phyloP scores from a whole-genome alignment of 805 yeast genomes.

The Schwanniomyces sp. region DNA sequence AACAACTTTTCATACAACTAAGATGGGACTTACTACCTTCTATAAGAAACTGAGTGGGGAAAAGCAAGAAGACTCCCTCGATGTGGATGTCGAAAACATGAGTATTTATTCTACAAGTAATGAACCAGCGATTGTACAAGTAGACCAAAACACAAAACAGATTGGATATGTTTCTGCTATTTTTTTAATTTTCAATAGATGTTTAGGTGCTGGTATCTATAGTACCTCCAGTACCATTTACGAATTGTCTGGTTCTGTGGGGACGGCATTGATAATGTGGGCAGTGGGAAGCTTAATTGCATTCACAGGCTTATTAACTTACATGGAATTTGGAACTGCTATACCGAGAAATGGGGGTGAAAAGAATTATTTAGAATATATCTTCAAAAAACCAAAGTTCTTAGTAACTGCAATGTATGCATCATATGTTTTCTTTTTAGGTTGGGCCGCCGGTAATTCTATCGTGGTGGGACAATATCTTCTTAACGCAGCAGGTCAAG shows the following conservation, averaged over 20 bases:
- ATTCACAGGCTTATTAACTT: conserved; percentile 53
- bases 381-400: conserved; percentile 67
- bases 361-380: conserved; percentile 74
- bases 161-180: conserved; percentile 47
- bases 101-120: background rate
- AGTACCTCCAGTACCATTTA: conserved; percentile 66
- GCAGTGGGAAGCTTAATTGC: conserved; percentile 72
- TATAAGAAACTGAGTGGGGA: background rate
- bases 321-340: conserved; percentile 77
- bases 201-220: conserved; percentile 76
- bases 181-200: conserved; percentile 59
- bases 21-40: background rate
- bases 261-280: conserved; percentile 72
- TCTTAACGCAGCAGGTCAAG: conserved; percentile 68
- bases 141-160: conserved; percentile 45
- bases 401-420: conserved; percentile 64
- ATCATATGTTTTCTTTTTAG: conserved; percentile 69
- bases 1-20: background rate
- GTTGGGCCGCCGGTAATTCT: conserved; percentile 86
- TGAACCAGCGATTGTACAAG: conserved; percentile 27
- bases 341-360: conserved; percentile 86
- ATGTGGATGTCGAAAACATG: background rate
- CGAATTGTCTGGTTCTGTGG: conserved; percentile 64
- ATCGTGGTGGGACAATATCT: conserved; percentile 79
- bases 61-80: background rate